Base-by-base conservation (phyloP, 192 early-diverging fungal genomes). In the Coemansia sp. region DNA sequence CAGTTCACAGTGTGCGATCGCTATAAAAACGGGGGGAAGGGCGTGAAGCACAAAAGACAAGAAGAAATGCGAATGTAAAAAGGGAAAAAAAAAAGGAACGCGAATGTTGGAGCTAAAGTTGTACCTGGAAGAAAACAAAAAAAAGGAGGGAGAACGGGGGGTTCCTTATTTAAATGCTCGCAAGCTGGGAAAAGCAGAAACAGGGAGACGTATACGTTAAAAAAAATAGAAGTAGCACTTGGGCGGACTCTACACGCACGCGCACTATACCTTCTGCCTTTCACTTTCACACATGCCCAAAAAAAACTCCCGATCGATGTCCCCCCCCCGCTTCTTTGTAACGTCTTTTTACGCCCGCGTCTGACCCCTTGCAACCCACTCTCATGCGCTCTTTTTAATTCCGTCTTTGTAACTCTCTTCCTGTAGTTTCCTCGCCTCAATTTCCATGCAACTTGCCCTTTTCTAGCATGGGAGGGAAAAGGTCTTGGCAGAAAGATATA, bases 221-320 rank as follows among this genome's bases (percentile, higher is more conserved):
- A 29, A 29, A 29, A 29, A 29, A 29, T 29, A 29, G 29, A 29
- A 29, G 29, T 29, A 29, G 29, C 29, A 3, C 29, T 29, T 29
- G 29, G 3, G 29, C 29, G 29, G 29, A 29, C 32, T 34, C 55
- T 36, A 13, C 7, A 42, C 17, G 10, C 38, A 59, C 58, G 42
- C 58, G 58, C 58, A 59, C 58, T 59, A 59, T 59, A 59, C 58
- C 58, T 7, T 25, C n/a, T 58, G 41, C 41, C 15, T 11, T 48
- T 48, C n/a, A 17, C n/a, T 15, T 48, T 20, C 19, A 20, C 46
- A 20, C 46, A 48, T 48, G 46, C 19, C 46, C 46, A 48, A 48
- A 48, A 48, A 40, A 8, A 2, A 3, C 29, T 9, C 15, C 46
- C 46, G 46, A 48, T 48, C 46, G 46, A 48, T 48, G 46, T 4